A percentile compares a stretch with the other conserved stretches of the same genome.
phyloP scores from a whole-genome alignment of 2,329 filamentous ascomycete species.

The Cordyceps javanica region DNA sequence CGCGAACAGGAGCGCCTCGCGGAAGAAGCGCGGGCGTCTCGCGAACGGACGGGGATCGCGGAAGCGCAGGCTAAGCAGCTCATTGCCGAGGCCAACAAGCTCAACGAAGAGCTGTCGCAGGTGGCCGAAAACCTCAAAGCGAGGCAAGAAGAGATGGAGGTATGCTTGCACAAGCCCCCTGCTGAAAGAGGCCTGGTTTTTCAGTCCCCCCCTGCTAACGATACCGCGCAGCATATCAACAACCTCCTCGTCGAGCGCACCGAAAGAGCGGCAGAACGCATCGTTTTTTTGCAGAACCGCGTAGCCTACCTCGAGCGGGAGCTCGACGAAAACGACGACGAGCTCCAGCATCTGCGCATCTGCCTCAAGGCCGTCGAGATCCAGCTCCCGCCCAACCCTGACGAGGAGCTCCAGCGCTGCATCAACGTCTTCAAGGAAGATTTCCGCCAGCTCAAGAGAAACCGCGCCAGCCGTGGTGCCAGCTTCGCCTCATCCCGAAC shows the following conservation, averaged over 20 bases:
- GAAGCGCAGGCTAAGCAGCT: slow-evolving; percentile 31
- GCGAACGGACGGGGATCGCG: slow-evolving; percentile 25
- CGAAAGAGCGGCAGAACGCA: slow-evolving; percentile 50
- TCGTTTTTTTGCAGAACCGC: slow-evolving; percentile 54
- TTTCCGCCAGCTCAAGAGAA: slow-evolving; percentile 44
- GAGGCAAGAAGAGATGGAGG: slow-evolving; percentile 53
- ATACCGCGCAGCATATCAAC: slow-evolving; percentile 48
- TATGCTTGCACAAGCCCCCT: too few relatives aligned
- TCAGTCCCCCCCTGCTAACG: slow-evolving; percentile 22
- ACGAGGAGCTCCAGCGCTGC: slow-evolving; percentile 51
- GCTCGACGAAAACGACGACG: slow-evolving; percentile 50
- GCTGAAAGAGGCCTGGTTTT: too few relatives aligned
- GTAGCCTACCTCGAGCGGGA: slow-evolving; percentile 54
- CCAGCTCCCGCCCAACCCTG: slow-evolving; percentile 45
- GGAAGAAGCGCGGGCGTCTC: slow-evolving; percentile 21
- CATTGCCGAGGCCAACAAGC: slow-evolving; percentile 30
- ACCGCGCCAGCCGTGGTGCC: slow-evolving; percentile 25
- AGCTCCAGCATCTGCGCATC: slow-evolving; percentile 56
- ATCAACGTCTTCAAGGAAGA: slow-evolving; percentile 58
- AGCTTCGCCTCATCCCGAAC: neutral
- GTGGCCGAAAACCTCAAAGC: slow-evolving; percentile 46
- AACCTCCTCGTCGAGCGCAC: slow-evolving; percentile 51
- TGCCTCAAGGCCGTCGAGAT: slow-evolving; percentile 58
- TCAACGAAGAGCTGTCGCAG: slow-evolving; percentile 44
- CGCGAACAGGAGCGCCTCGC: slow-evolving; percentile 19